Base-by-base conservation (phyloP, 306 rosid species). In the Fragaria ananassa region DNA sequence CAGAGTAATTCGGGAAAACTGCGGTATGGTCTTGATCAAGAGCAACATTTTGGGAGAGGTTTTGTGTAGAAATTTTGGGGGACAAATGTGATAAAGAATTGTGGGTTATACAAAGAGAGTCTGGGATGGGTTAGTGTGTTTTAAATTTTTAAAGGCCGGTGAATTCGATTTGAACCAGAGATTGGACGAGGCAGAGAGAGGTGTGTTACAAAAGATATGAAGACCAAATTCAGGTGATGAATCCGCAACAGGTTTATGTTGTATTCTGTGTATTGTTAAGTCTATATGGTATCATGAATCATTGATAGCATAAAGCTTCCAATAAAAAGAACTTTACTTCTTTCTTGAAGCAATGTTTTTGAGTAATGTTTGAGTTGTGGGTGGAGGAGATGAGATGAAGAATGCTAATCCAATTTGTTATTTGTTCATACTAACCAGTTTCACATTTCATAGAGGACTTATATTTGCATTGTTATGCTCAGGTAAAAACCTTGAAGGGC, bases 1-100 rank as follows among this genome's bases (percentile, higher is more conserved):
- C 90, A 87, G 93, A 70, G 68, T 41, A 73, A 78, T 68, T 78
- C n/a, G 4, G 85, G 84, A 78, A 78, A 70, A 81, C 81, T 87
- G 65, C 69, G 34, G 37, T 71, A 78, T 70, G 72, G 64, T 57
- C 68, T 78, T 58, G 78, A 61, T 56, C 82, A 63, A 12, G 83
- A 9, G 76, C 74, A 14, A 76, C 74, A 54, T 77, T 85, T 53
- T 63, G 91, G 85, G 66, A 87, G 85, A 58, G 78, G 80, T 81
- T 79, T 84, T 82, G 62, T 72, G 81, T 87, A 88, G 80, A 78
- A 75, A 41, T 73, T 73, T 72, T 62, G 27, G 45, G 13, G 23
- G 76, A 53, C 14, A 72, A 39, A 4, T 25, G 49, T 19, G 64
- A 41, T 19, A 29, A 27, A 31, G 23, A 49, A 70, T 49, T 70